phyloP scores from a whole-genome alignment of 2,329 filamentous ascomycete species.

The Arthrobotrys conoides region DNA sequence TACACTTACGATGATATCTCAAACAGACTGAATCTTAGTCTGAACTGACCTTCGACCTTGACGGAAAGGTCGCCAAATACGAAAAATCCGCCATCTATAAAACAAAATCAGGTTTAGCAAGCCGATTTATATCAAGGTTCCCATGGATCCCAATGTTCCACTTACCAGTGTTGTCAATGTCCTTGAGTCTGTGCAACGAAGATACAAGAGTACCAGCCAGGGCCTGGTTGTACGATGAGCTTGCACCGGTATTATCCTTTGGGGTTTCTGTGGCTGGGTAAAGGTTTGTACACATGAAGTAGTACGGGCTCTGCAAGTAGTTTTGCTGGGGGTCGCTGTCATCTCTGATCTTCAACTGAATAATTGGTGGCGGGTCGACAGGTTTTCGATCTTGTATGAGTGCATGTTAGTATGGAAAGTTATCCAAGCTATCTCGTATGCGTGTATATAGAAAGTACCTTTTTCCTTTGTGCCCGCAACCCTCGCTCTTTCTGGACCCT shows the following conservation, averaged over 20 bases:
- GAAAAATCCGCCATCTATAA: conserved; percentile 83
- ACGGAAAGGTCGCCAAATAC: conserved; percentile 91
- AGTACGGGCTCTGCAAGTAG: conserved; percentile 76
- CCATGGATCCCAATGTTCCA: conserved; percentile 18
- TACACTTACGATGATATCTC: conserved; percentile 73
- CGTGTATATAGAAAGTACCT: conserved; percentile 69
- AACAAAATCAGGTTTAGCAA: conserved; percentile 33
- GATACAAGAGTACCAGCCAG: conserved; percentile 82
- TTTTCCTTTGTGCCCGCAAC: conserved; percentile 82
- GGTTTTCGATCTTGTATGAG: conserved; percentile 79
- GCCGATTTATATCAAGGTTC: conserved; percentile 3
- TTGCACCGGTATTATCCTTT: conserved; percentile 57
- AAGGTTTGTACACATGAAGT: conserved; percentile 75
- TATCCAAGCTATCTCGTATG: conserved; percentile 46
- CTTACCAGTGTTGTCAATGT: conserved; percentile 74
- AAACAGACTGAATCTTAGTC: conserved; percentile 82
- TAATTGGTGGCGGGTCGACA: conserved; percentile 87
- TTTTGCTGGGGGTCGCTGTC: conserved; percentile 73
- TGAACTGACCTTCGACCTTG: conserved; percentile 79
- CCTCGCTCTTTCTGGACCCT: conserved; percentile 77
- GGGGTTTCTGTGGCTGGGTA: conserved; percentile 71
- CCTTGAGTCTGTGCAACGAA: conserved; percentile 85
- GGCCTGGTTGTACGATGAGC: conserved; percentile 67
- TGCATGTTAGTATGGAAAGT: conserved; percentile 13
- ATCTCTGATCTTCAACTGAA: conserved; percentile 75